Base-by-base conservation (phyloP, 2,329 filamentous ascomycete species). In the Lecanosticta acicola region DNA sequence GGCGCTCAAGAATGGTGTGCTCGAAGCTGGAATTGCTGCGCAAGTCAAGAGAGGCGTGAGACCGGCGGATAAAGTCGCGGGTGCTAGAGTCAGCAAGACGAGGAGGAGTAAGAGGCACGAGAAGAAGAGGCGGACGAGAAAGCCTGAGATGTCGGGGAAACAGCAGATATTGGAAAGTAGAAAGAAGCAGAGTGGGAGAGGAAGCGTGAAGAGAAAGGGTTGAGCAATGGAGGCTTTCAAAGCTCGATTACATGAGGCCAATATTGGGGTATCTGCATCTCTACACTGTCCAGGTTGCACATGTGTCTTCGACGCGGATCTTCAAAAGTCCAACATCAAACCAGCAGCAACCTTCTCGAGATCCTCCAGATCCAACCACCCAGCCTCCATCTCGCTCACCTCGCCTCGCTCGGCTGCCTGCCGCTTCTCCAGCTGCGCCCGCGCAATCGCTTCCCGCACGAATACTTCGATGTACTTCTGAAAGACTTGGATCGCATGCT, bases 391-490 rank as follows among this genome's bases (percentile, higher is more conserved):
- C 11, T 52, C 53, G 24, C 43, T 49, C 5, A 41, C 48, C 74
- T 56, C 60, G 37, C 58, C 61, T 26, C 49, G 50, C 50, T 53
- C 60, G 51, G 48, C 55, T 57, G 26, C 66, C 65, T 66, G 73
- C 68, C 33, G 65, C 62, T 84, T 83, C 71, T 87, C 85, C 48
- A 81, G 80, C 8, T 82, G 79, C 32, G 87, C 83, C 61, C 91
- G 71, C 13, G 88, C 87, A 63, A 97, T 81, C 1, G 88, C 87
- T 70, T 97, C 91, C 51, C 85, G 77, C 43, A 95, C 85, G 68
- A 96, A 97, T 0, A 91, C 80, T 66, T 96, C 88, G 67, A 96
- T 77, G 64, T 97, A 97, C 68, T 84, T 88, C 11, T 81, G 84
- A 48, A 90, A 78, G 1, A 89, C 79, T 4, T 72, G 76, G 63